Percentiles rank a stretch among this genome's conserved stretches.
phyloP scores from a whole-genome alignment of 257 asterid genomes.

The Haberlea rhodopensis region DNA sequence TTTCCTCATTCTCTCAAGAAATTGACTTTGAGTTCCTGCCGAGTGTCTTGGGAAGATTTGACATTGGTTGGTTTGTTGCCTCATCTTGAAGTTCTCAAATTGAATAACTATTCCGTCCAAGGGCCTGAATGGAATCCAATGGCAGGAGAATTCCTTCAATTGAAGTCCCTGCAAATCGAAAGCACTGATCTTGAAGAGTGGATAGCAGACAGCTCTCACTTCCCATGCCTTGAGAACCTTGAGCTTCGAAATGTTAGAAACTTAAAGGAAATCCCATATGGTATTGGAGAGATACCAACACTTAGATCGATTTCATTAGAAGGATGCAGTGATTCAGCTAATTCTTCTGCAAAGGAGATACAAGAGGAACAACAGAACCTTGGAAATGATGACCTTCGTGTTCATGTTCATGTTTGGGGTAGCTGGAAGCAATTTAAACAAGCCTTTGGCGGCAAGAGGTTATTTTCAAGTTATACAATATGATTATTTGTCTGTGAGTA shows the following conservation, averaged over 20 bases:
- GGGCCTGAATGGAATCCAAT: constrained; percentile 18
- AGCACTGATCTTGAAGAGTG: constrained; percentile 13
- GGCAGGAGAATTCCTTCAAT: constrained; percentile 19
- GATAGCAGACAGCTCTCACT: constrained; percentile 16
- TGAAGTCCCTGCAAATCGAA: constrained; percentile 11
- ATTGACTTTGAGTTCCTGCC: constrained; percentile 10
- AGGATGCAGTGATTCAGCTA: background rate
- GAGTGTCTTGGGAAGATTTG: constrained; percentile 13
- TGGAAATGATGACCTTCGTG: constrained; percentile 13
- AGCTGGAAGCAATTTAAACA: too few species aligned
- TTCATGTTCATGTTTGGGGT: background rate
- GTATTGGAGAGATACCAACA: constrained; percentile 11
- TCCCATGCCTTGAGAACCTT: constrained; percentile 25
- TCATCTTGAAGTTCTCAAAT: constrained; percentile 28
- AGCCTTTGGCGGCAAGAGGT: too few species aligned
- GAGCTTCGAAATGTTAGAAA: background rate
- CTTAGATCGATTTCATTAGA: constrained; percentile 7
- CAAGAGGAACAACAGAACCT: constrained; percentile 15
- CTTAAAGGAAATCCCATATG: constrained; percentile 22
- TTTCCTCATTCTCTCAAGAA: constrained; percentile 22
- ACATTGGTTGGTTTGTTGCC: constrained; percentile 16
- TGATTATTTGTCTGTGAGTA: too few species aligned
- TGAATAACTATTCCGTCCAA: background rate
- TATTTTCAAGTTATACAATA: too few species aligned
- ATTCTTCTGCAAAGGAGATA: background rate